Evolutionary conservation across 1,284 basidiomycete genomes (phyloP).

Genomic region (Hymenochaete sp.): DNA sequence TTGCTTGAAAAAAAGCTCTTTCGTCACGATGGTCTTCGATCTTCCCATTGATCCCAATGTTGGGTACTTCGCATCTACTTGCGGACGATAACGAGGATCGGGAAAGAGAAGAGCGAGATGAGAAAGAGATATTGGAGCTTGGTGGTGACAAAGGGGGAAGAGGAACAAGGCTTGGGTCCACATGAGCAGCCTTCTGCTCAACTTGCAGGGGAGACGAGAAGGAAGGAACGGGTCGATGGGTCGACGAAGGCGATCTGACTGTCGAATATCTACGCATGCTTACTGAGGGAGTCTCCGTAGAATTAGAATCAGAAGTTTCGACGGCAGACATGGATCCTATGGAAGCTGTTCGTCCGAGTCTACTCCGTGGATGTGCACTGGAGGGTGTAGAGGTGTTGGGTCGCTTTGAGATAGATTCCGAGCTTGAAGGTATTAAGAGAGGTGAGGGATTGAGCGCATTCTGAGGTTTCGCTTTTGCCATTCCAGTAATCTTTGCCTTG

Average conservation of each 20-base stretch:
- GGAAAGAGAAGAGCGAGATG: slow-evolving; percentile 21
- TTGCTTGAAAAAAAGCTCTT: too few relatives aligned
- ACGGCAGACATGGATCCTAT: slow-evolving; percentile 25
- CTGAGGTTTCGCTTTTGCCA: slow-evolving; percentile 32
- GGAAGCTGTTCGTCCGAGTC: slow-evolving; percentile 28
- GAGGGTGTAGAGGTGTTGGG: slow-evolving; percentile 29
- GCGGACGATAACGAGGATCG: slow-evolving; percentile 55
- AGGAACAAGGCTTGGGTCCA: slow-evolving; percentile 47
- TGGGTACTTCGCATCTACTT: slow-evolving; percentile 30
- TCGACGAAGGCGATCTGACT: slow-evolving; percentile 30
- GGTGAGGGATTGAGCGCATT: slow-evolving; percentile 20
- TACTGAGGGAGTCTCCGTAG: slow-evolving; percentile 42
- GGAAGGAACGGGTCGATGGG: slow-evolving; percentile 30
- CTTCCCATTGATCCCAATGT: too few relatives aligned
- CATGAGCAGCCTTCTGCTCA: slow-evolving; percentile 27
- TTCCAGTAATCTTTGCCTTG: slow-evolving; percentile 46
- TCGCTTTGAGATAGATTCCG: slow-evolving; percentile 24
- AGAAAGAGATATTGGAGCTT: slow-evolving; percentile 54
- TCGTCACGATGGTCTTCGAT: too few relatives aligned
- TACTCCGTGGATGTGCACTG: slow-evolving; percentile 33
- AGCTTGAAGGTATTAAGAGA: slow-evolving; percentile 25
- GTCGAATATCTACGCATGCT: slow-evolving; percentile 47
- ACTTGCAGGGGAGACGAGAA: slow-evolving; percentile 24
- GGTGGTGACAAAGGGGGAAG: slow-evolving; percentile 62
- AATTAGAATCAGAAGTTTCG: slow-evolving; percentile 44